A percentile compares a stretch with the other conserved stretches of the same genome.
Evolutionary conservation across 179 eudicot species (phyloP).

Genomic region (Silene vulgaris): DNA sequence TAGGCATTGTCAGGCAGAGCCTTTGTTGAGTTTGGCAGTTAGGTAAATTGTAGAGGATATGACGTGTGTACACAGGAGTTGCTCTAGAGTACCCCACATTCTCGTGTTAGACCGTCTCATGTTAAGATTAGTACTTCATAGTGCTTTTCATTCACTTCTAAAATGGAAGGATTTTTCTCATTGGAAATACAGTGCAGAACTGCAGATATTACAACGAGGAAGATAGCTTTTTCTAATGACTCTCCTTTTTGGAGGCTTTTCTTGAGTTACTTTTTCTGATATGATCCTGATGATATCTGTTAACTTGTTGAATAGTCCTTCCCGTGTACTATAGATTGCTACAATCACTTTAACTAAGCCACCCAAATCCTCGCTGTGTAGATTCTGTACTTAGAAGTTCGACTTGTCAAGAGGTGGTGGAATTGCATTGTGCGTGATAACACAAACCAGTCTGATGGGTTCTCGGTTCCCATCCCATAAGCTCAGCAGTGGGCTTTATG

Average conservation of each 20-base stretch:
- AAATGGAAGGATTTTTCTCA: not conserved
- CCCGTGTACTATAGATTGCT: conserved; percentile 7
- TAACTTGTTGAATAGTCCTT: not conserved
- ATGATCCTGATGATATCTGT: conserved; percentile 8
- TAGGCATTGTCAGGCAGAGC: not conserved
- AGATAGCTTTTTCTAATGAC: not conserved
- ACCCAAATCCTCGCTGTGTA: conserved; percentile 21
- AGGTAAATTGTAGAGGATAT: not conserved
- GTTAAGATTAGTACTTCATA: not conserved
- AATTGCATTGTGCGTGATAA: conserved; percentile 18
- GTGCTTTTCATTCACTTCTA: not conserved
- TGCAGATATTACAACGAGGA: not conserved
- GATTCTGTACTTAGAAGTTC: conserved; percentile 23
- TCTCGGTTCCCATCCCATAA: conserved; percentile 75
- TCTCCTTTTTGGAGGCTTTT: not conserved
- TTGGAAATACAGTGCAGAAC: not conserved
- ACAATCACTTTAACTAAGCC: conserved; percentile 13
- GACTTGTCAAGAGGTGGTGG: conserved; percentile 11
- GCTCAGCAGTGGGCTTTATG: conserved; percentile 82
- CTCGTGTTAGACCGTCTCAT: not conserved
- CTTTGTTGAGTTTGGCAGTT: not conserved
- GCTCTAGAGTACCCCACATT: not conserved
- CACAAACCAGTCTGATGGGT: conserved; percentile 13
- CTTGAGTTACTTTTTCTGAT: not conserved
- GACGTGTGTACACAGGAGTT: not conserved